These are phyloP conservation scores for Pichia cephalocereana DNA, from an alignment of 805 yeast species.

Conservation along the genomic window DNA sequence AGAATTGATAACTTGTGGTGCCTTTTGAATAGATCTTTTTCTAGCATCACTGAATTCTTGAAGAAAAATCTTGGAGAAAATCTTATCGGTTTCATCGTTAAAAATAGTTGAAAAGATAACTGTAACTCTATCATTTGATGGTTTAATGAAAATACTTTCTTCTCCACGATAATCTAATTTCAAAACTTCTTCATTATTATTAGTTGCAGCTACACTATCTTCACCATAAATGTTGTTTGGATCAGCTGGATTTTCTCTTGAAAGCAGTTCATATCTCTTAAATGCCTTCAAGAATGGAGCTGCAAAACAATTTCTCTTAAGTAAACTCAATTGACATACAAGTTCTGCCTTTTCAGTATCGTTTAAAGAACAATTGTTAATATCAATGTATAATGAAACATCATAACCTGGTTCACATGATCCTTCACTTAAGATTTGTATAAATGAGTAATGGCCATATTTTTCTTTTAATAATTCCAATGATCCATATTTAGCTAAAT, in stretches of 20 bases:
- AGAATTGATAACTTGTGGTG: conserved; percentile 94
- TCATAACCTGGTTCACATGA: conserved; percentile 73
- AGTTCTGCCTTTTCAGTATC: conserved; percentile 44
- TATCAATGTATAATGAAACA: conserved; percentile 63
- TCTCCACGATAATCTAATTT: conserved; percentile 83
- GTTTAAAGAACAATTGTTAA: conserved; percentile 21
- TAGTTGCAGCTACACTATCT: conserved; percentile 23
- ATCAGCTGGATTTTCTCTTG: conserved; percentile 31
- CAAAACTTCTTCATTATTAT: conserved; percentile 47
- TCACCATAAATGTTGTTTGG: conserved; percentile 35
- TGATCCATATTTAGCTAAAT: conserved; percentile 60
- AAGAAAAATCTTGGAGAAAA: conserved; percentile 79
- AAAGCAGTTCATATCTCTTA: conserved; percentile 61
- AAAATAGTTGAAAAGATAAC: conserved; percentile 91
- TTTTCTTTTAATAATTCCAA: conserved; percentile 41
- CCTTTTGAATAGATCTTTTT: conserved; percentile 90
- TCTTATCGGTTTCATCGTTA: conserved; percentile 93
- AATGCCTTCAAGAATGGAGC: conserved; percentile 91
- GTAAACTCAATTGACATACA: conserved; percentile 56
- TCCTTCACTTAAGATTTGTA: conserved; percentile 21
- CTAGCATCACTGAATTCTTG: conserved; percentile 96
- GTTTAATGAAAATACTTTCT: conserved; percentile 83
- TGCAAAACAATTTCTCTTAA: conserved; percentile 83
- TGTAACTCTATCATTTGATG: conserved; percentile 93
- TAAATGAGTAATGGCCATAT: conserved; percentile 36